phyloP scores from a whole-genome alignment of 2,329 filamentous ascomycete species.

The Calycina herbarum region DNA sequence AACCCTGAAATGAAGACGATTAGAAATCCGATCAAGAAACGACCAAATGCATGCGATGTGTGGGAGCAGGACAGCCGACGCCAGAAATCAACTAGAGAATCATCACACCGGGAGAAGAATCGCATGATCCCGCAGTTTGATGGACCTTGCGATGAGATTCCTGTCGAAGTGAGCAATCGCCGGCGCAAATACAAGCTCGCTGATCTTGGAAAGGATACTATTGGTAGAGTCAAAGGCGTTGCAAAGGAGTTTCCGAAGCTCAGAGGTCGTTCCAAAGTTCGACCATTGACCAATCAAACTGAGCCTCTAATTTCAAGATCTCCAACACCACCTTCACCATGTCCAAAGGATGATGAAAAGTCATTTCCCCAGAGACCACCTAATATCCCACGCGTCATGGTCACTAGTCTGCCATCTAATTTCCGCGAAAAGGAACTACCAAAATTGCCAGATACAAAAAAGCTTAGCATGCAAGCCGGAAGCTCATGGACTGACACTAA shows the following conservation, averaged over 20 bases:
- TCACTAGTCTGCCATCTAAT: conserved; percentile 9
- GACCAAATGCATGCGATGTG: conserved; percentile 25
- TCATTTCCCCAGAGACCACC: conserved; percentile 3
- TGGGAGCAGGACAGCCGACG: conserved; percentile 24
- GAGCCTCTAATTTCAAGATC: not conserved
- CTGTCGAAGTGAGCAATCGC: not conserved
- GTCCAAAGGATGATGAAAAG: conserved; percentile 6
- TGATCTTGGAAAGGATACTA: conserved; percentile 7
- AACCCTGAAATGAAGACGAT: conserved; percentile 26
- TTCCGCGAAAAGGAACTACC: conserved; percentile 7
- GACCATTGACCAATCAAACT: not conserved
- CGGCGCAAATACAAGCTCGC: conserved; percentile 7
- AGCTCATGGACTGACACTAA: not conserved
- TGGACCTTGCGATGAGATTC: conserved; percentile 8
- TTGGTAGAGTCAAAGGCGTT: conserved; percentile 8
- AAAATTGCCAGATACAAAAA: conserved; percentile 6
- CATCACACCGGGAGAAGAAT: not conserved
- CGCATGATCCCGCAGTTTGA: conserved; percentile 6
- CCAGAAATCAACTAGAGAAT: conserved; percentile 5
- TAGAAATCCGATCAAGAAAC: conserved; percentile 23
- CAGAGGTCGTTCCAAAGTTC: not conserved
- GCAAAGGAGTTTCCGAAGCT: conserved; percentile 8
- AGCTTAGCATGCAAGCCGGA: conserved; percentile 5
- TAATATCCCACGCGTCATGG: conserved; percentile 7
- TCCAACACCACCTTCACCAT: conserved; percentile 6